These are phyloP conservation scores for Aureobasidium leucospermi DNA, from an alignment of 2,329 filamentous ascomycete genomes.

Conservation along the genomic window DNA sequence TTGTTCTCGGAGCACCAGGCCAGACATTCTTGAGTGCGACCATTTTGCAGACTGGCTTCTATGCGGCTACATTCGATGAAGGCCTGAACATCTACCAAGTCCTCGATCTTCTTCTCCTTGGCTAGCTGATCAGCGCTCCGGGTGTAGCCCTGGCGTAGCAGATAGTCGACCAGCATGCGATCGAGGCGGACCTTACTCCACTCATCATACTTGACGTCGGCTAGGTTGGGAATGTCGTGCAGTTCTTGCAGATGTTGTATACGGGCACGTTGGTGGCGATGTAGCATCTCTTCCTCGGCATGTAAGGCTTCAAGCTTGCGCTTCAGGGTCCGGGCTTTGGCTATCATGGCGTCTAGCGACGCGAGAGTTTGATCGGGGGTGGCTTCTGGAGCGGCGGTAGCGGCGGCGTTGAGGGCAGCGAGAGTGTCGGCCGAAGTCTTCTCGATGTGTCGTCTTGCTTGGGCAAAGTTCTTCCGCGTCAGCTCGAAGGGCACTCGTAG, in stretches of 20 bases:
- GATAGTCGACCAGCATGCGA: slow-evolving; percentile 83
- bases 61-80: slow-evolving; percentile 78
- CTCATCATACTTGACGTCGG: slow-evolving; percentile 86
- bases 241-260: slow-evolving; percentile 75
- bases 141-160: slow-evolving; percentile 75
- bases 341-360: slow-evolving; percentile 76
- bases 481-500: slow-evolving; percentile 89
- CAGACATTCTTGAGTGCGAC: slow-evolving; percentile 70
- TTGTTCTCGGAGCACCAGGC: slow-evolving; percentile 92
- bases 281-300: slow-evolving; percentile 70
- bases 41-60: slow-evolving; percentile 60
- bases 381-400: slow-evolving; percentile 49
- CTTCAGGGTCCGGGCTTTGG: slow-evolving; percentile 77
- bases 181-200: slow-evolving; percentile 81
- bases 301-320: slow-evolving; percentile 73
- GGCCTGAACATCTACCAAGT: slow-evolving; percentile 81
- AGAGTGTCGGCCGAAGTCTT: slow-evolving; percentile 44
- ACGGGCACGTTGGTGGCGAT: slow-evolving; percentile 67
- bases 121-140: slow-evolving; percentile 71
- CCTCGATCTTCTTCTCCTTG: slow-evolving; percentile 64
- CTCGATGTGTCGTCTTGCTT: slow-evolving; percentile 69
- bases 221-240: slow-evolving; percentile 69
- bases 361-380: slow-evolving; percentile 42
- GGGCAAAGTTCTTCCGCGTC: slow-evolving; percentile 88
- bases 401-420: slow-evolving; percentile 35